phyloP scores from a whole-genome alignment of 495 filamentous ascomycete species.

The Pyrenula massariospora region DNA sequence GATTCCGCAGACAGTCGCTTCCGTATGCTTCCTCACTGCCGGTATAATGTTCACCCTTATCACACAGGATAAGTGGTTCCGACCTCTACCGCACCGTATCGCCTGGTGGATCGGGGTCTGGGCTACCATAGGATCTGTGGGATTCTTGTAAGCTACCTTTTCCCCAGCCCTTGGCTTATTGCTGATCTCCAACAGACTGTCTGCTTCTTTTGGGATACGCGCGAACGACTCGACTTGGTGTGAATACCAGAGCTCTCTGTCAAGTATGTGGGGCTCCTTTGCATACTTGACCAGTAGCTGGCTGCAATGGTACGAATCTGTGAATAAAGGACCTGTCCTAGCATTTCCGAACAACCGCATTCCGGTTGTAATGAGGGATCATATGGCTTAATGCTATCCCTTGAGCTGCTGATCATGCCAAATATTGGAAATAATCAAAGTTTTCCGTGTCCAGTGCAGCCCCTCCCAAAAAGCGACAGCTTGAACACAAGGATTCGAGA shows the following conservation, averaged over 20 bases:
- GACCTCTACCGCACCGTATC: neutral
- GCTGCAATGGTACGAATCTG: neutral
- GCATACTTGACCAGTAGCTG: neutral
- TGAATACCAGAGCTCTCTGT: neutral
- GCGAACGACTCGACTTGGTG: neutral
- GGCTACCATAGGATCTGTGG: neutral
- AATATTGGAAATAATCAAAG: too few relatives aligned
- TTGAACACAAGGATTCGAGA: too few relatives aligned
- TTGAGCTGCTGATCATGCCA: neutral
- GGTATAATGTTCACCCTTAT: neutral
- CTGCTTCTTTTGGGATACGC: neutral
- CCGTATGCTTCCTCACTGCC: neutral
- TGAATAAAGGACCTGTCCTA: neutral
- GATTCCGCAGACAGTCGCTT: neutral
- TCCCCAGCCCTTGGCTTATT: neutral
- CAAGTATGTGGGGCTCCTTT: neutral
- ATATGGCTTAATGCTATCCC: neutral
- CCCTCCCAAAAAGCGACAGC: too few relatives aligned
- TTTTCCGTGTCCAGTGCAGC: too few relatives aligned
- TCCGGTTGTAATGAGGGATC: neutral
- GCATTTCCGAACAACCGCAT: neutral
- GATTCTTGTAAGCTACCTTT: neutral
- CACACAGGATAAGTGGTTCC: neutral
- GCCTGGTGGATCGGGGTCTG: neutral
- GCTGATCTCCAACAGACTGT: neutral